A percentile compares a stretch with the other conserved stretches of the same genome.
Conservation (phyloP, 2,329 filamentous ascomycete species). For the Gnomoniopsis sp. region DNA sequence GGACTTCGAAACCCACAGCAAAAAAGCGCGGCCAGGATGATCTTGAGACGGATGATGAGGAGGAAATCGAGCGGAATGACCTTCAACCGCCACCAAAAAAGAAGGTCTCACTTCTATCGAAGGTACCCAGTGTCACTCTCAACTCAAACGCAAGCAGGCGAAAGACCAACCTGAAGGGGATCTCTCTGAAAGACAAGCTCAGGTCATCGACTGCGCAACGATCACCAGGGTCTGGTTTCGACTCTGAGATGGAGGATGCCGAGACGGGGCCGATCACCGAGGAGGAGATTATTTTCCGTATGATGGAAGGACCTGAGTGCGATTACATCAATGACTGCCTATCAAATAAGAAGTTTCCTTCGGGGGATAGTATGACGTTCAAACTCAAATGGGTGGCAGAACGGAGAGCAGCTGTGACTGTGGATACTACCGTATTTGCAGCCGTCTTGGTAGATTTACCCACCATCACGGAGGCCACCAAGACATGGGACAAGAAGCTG, state of each 20-base stretch:
- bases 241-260: slow-evolving; percentile 89
- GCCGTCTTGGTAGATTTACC: slow-evolving; percentile 80
- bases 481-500: slow-evolving; percentile 84
- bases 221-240: slow-evolving; percentile 83
- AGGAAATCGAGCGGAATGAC: slow-evolving; percentile 4
- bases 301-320: slow-evolving; percentile 80
- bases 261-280: slow-evolving; percentile 87
- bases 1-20: slow-evolving; percentile 56
- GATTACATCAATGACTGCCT: slow-evolving; percentile 60
- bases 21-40: slow-evolving; percentile 62
- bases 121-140: slow-evolving; percentile 47
- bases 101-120: slow-evolving; percentile 33
- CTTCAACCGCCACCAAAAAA: slow-evolving; percentile 27
- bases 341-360: slow-evolving; percentile 16
- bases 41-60: slow-evolving; percentile 45
- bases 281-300: slow-evolving; percentile 84
- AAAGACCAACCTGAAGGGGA: slow-evolving; percentile 30
- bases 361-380: slow-evolving; percentile 72
- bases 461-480: slow-evolving; percentile 86
- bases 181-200: slow-evolving; percentile 37
- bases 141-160: slow-evolving; percentile 33
- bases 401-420: slow-evolving; percentile 67
- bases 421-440: slow-evolving; percentile 70
- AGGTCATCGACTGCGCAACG: slow-evolving; percentile 38
- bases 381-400: slow-evolving; percentile 77